Evolutionary conservation across 2,329 filamentous ascomycete species (phyloP), one percentile per base, ranked within the genome.

Genomic region (Penicillium sp.): DNA sequence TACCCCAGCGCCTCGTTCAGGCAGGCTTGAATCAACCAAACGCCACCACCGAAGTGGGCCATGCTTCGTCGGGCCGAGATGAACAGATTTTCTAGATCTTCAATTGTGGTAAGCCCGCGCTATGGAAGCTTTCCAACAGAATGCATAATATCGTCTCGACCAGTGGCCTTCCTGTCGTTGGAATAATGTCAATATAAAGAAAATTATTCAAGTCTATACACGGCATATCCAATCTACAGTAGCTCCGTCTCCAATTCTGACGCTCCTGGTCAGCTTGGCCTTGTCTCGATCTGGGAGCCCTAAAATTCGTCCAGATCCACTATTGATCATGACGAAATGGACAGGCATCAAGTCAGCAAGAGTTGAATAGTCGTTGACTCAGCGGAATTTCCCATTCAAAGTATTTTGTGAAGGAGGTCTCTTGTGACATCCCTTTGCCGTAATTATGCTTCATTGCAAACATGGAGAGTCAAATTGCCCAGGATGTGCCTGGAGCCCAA

Each of bases 331-430:
- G 41, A 56, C 53, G 57, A 35, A 46, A 46, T 46, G 11, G 24
- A 31, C 43, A 55, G n/a, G 51, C 13, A n/a, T 36, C 27, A 36
- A 24, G 13, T 31, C 27, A 37, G 19, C 43, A 19, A 27, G 19
- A 11, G 47, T n/a, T 44, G 6, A 18, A 33, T 36, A 58, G 60
- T 57, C 58, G 44, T 63, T 58, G 58, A 63, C 41, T 63, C 22
- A 56, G 55, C 60, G 41, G 36, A 7, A 16, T 36, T 50, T 11
- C 1, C 22, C 11, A 19, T 33, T 36, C 6, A 7, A 3, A 18
- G 18, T 19, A 50, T 50, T 24, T 36, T 13, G n/a, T 19, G 6
- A 27, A 13, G 24, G 14, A 31, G 24, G 14, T 27, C 14, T 24
- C 22, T 22, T 18, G 24, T 16, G 16, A 13, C 5, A 16, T 31